A percentile compares a stretch with the other conserved stretches of the same genome.
phyloP scores from a whole-genome alignment of 164 flowering plant species.

The Cinnamomum micranthum region DNA sequence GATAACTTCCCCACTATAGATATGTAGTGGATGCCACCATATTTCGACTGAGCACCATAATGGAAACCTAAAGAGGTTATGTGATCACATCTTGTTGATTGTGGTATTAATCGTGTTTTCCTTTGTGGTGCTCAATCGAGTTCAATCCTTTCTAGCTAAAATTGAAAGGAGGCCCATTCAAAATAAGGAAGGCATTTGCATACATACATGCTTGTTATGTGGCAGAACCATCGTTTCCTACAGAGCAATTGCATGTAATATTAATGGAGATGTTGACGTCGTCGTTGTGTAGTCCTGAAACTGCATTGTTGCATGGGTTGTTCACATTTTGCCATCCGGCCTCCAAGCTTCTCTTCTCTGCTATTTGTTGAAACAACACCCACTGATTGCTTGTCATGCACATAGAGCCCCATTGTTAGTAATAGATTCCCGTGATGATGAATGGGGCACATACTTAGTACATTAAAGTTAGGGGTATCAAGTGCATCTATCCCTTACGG shows the following conservation, averaged over 20 bases:
- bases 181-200: background rate
- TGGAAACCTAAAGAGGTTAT: too few species aligned
- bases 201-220: constrained; percentile 62
- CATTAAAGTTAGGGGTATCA: too few species aligned
- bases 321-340: constrained; percentile 42
- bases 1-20: too few species aligned
- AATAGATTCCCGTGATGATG: background rate
- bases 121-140: too few species aligned
- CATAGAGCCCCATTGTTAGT: background rate
- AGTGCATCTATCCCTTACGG: too few species aligned
- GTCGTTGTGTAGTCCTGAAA: constrained; percentile 14
- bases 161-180: too few species aligned
- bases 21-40: too few species aligned
- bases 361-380: constrained; percentile 29
- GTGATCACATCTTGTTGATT: too few species aligned
- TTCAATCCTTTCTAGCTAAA: too few species aligned
- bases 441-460: too few species aligned
- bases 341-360: constrained; percentile 39
- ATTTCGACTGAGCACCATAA: too few species aligned
- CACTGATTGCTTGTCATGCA: constrained; percentile 20
- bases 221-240: constrained; percentile 31
- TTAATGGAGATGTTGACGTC: background rate
- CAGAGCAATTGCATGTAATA: constrained; percentile 41
- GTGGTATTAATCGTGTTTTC: too few species aligned
- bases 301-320: constrained; percentile 39